Base-by-base conservation (phyloP, 306 rosid species). In the Prinsepia uniflora region DNA sequence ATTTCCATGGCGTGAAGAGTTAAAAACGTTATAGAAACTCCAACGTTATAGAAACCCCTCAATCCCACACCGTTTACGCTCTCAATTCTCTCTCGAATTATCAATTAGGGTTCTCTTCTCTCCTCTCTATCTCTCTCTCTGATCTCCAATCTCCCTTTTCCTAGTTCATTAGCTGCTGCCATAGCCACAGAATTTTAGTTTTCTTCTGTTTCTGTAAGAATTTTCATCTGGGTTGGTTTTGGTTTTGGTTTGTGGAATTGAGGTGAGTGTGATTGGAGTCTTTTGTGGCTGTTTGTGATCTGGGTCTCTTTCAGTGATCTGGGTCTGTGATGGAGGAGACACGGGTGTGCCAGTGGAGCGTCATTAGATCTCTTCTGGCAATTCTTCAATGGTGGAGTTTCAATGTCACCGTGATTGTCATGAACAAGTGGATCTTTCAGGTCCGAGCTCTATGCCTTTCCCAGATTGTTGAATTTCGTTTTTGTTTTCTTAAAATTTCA, bases 341-440 rank as follows among this genome's bases (percentile, higher is more conserved):
- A 79, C 47, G 80, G 68, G 34, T 87, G 78, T 86, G 78, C 65
- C 91, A 90, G 74, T 90, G 92, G 97, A 85, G 71, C 76, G 84
- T 80, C 11, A 7, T 88, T 82, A 87, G 96, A 93, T 93, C 98
- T 82, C 89, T 93, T 39, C 66, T 93, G 13, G 91, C 94, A 14
- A 90, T 93, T 74, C 81, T 93, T 77, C 98, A 93, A 70, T 93
- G 98, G 98, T 93, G 98, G 98, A 72, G 76, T 47, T 93, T 93
- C 88, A 93, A 93, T 68, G 98, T 93, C 82, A 83, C 96, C 43
- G 96, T 93, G 2, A 90, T 93, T 71, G 90, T 93, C 78, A 86
- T 93, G 77, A 93, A 93, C 91, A 93, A 93, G 81, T 93, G 98
- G 98, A 93, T 93, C 96, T 93, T 93, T 70, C 98, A 90, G 98